phyloP scores from a whole-genome alignment of 768 basidiomycete species.

The Cyathus striatus region DNA sequence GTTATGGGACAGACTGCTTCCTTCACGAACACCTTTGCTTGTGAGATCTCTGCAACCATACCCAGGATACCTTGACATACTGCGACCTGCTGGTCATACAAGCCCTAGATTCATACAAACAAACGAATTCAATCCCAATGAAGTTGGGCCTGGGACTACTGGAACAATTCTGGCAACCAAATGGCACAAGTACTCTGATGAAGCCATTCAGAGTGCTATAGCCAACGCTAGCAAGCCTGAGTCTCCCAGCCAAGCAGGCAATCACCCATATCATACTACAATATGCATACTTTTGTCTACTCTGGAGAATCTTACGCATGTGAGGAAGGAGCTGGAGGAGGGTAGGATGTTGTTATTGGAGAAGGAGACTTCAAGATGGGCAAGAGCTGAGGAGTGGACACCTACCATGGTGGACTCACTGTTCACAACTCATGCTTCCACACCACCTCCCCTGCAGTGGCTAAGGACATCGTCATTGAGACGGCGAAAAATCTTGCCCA shows the following conservation, averaged over 20 bases:
- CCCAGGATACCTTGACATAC: constrained; percentile 7
- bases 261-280: constrained; percentile 61
- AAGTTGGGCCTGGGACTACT: constrained; percentile 24
- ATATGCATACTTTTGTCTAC: constrained; percentile 69
- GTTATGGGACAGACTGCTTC: constrained; percentile 32
- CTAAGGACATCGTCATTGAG: constrained; percentile 59
- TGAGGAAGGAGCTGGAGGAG: constrained; percentile 61
- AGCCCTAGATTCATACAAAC: constrained; percentile 27
- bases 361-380: constrained; percentile 50
- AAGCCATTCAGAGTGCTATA: constrained; percentile 62
- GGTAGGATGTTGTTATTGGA: constrained; percentile 45
- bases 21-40: constrained; percentile 29
- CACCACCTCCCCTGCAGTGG: constrained; percentile 57
- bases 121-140: constrained; percentile 26
- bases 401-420: constrained; percentile 67
- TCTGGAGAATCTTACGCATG: constrained; percentile 50
- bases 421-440: constrained; percentile 75
- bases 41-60: constrained; percentile 35
- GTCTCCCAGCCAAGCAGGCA: constrained; percentile 38
- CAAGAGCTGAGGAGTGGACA: constrained; percentile 48
- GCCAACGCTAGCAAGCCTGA: constrained; percentile 40
- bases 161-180: constrained; percentile 55
- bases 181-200: constrained; percentile 79
- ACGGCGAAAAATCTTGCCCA: constrained; percentile 60
- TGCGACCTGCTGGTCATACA: constrained; percentile 9